Evolutionary conservation across 2,329 filamentous ascomycete species (phyloP).

Genomic region (Phyllosticta citribraziliensis): DNA sequence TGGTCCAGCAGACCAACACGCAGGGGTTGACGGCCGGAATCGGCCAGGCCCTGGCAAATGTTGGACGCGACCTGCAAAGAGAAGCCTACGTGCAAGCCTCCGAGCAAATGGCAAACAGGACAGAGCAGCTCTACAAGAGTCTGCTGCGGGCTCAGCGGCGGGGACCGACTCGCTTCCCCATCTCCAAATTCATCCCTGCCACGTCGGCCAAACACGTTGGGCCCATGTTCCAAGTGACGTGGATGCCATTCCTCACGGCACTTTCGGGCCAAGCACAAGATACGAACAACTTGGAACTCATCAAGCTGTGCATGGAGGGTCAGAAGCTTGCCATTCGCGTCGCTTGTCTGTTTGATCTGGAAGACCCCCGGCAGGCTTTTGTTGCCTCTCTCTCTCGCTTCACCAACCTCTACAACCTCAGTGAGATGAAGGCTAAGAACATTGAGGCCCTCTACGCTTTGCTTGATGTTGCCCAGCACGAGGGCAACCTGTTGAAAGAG

Average conservation of each 20-base stretch:
- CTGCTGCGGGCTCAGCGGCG: conserved; percentile 81
- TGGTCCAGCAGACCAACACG: conserved; percentile 46
- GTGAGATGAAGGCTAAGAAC: conserved; percentile 92
- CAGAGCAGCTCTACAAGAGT: conserved; percentile 83
- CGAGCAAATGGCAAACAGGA: conserved; percentile 79
- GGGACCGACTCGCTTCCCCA: conserved; percentile 60
- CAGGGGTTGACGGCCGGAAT: conserved; percentile 67
- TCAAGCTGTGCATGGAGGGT: conserved; percentile 86
- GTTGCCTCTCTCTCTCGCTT: conserved; percentile 87
- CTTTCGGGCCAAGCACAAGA: conserved; percentile 90
- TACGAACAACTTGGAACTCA: conserved; percentile 82
- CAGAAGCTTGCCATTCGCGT: conserved; percentile 91
- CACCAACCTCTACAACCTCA: conserved; percentile 90
- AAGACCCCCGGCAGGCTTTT: conserved; percentile 90
- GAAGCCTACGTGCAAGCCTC: conserved; percentile 93
- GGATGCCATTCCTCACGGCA: conserved; percentile 98
- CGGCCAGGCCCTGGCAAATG: conserved; percentile 81
- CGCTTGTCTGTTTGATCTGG: conserved; percentile 83
- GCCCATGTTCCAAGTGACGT: conserved; percentile 97
- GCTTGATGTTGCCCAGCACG: conserved; percentile 82
- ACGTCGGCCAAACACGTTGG: conserved; percentile 92
- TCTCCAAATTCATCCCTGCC: conserved; percentile 73
- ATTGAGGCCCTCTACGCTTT: conserved; percentile 88
- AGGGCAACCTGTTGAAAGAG: conserved; percentile 77
- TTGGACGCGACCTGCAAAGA: conserved; percentile 80